These are phyloP conservation scores for Suillus bovinus DNA, from an alignment of 768 basidiomycete genomes.

Conservation along the genomic window DNA sequence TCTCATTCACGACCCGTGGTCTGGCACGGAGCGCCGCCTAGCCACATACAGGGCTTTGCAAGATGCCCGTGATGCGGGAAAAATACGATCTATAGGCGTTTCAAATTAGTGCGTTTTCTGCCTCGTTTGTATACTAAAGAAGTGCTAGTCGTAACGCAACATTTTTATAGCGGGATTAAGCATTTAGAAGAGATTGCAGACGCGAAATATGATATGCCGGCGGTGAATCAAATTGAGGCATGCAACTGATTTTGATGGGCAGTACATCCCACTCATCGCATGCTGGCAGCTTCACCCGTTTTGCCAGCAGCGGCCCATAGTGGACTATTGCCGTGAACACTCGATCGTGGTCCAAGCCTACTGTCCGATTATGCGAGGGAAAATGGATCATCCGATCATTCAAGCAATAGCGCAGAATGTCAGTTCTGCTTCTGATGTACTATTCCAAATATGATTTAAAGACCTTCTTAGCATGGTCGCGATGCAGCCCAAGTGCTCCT, in stretches of 20 bases:
- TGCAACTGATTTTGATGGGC: conserved; percentile 12
- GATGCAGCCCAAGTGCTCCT: conserved; percentile 80
- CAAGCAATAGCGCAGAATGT: conserved; percentile 62
- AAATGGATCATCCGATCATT: conserved; percentile 54
- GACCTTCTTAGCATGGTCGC: conserved; percentile 46
- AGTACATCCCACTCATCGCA: background rate
- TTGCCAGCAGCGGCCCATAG: conserved; percentile 80
- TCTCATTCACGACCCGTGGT: conserved; percentile 73
- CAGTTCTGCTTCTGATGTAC: conserved; percentile 8
- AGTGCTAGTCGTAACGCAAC: background rate
- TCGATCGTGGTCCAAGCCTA: conserved; percentile 72
- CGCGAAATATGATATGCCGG: conserved; percentile 62
- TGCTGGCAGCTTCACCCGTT: conserved; percentile 67
- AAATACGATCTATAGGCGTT: conserved; percentile 73
- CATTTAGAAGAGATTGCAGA: conserved; percentile 74
- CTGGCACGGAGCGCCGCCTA: conserved; percentile 65
- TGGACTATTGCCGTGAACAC: conserved; percentile 65
- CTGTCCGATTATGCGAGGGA: conserved; percentile 69
- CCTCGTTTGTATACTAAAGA: background rate
- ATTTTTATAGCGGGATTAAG: conserved; percentile 53
- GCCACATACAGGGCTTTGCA: conserved; percentile 70
- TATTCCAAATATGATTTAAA: background rate
- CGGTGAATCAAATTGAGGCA: conserved; percentile 85
- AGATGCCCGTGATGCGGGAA: conserved; percentile 61
- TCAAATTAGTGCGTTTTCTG: conserved; percentile 69